These are phyloP conservation scores for Galerina sulciceps DNA, from an alignment of 768 basidiomycete genomes.

Conservation along the genomic window DNA sequence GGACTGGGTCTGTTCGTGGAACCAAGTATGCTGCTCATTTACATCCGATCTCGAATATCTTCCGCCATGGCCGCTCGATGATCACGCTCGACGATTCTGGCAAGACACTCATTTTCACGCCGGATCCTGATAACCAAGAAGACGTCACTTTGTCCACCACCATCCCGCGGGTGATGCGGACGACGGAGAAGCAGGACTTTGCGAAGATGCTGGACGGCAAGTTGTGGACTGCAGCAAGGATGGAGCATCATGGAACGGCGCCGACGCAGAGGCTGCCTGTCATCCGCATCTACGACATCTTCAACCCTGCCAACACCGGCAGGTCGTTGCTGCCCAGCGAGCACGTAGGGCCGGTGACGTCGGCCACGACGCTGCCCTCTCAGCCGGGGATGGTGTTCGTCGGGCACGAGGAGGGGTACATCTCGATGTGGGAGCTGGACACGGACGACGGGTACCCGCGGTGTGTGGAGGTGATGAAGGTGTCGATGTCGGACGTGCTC, in stretches of 20 bases:
- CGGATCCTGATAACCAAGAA: slow-evolving; percentile 40
- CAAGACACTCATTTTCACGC: slow-evolving; percentile 77
- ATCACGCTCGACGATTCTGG: slow-evolving; percentile 85
- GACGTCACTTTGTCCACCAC: slow-evolving; percentile 53
- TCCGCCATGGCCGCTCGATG: slow-evolving; percentile 73
- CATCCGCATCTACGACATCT: slow-evolving; percentile 81
- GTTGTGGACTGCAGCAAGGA: slow-evolving; percentile 81
- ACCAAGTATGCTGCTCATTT: slow-evolving; percentile 67
- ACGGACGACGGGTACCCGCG: slow-evolving; percentile 59
- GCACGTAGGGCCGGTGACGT: slow-evolving; percentile 81
- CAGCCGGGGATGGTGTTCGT: slow-evolving; percentile 73
- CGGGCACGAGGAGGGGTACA: slow-evolving; percentile 89
- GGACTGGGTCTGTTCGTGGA: slow-evolving; percentile 58
- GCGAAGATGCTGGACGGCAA: slow-evolving; percentile 72
- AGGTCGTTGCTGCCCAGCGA: slow-evolving; percentile 65
- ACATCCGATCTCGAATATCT: slow-evolving; percentile 70
- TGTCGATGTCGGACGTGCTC: slow-evolving; percentile 81
- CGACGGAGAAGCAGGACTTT: slow-evolving; percentile 84
- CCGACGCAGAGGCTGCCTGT: slow-evolving; percentile 59
- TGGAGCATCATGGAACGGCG: slow-evolving; percentile 48
- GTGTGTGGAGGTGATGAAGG: slow-evolving; percentile 79
- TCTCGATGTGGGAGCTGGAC: slow-evolving; percentile 78
- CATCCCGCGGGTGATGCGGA: slow-evolving; percentile 62
- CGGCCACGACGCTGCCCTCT: slow-evolving; percentile 75
- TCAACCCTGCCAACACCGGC: slow-evolving; percentile 58